Conservation (phyloP, 78 protist genomes). For the Pigoraptor vietnamica region DNA sequence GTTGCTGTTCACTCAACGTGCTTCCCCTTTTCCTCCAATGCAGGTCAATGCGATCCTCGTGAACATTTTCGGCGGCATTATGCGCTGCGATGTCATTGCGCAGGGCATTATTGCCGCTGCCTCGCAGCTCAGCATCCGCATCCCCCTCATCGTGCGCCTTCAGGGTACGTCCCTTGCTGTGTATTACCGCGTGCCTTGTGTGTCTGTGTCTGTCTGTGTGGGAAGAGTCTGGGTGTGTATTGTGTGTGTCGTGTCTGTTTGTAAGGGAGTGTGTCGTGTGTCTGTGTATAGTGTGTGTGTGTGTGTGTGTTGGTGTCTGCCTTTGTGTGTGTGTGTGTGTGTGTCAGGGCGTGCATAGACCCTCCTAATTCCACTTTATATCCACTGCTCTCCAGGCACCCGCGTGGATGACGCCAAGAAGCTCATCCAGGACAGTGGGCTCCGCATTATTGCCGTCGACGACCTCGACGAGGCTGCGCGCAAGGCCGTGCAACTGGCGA, state of each 20-base stretch:
- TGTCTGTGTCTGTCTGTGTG: no score
- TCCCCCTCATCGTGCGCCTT: constrained; percentile 81
- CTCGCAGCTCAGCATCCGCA: constrained; percentile 33
- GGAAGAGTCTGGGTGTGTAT: no score
- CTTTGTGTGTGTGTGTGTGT: neutral
- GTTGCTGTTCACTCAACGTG: no score
- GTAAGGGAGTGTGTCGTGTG: no score
- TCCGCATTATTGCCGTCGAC: constrained; percentile 54
- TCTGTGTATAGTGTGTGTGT: no score
- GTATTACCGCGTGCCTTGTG: neutral
- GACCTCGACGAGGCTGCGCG: constrained; percentile 86
- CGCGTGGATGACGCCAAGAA: constrained; percentile 62
- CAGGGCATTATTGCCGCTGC: constrained; percentile 83
- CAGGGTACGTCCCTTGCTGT: constrained; percentile 66
- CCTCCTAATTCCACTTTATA: neutral
- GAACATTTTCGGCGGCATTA: constrained; percentile 94
- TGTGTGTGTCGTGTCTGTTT: no score
- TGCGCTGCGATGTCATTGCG: constrained; percentile 86
- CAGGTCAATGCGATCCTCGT: constrained; percentile 82
- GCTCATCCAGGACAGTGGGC: constrained; percentile 62
- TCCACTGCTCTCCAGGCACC: constrained; percentile 60
- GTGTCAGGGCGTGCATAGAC: neutral
- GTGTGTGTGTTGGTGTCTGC: neutral
- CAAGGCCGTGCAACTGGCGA: constrained; percentile 57
- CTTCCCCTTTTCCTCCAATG: no score